Evolutionary conservation across 2,329 filamentous ascomycete species (phyloP), one percentile per base, ranked within the genome.

Genomic region (Parafenestella ontariensis): DNA sequence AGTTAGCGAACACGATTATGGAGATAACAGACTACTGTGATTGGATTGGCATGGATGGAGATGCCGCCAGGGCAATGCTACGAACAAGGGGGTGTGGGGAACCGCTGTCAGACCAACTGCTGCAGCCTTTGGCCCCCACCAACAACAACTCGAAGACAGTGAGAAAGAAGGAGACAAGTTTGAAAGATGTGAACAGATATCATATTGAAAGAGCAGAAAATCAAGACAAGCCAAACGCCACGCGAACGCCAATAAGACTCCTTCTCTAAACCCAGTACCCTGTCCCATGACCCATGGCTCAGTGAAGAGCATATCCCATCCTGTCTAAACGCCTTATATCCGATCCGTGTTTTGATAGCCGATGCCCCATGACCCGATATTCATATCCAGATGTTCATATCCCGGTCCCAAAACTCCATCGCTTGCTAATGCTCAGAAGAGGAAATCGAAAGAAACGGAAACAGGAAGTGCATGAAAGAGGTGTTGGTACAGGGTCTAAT

Each of bases 271-370:
- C 23, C 17, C 33, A 11, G 28, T 52, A 52, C 33, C 41, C 52
- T 46, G 5, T 18, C 41, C 48, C n/a, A n/a, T 40, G 57, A 37
- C 40, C 40, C 39, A 37, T 48, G 37, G 54, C 55, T 56, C 58
- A 58, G 24, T 55, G 58, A 61, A 62, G 60, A 62, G 60, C 52
- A 49, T 58, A 33, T 49, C 37, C 52, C 24, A 15, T 34, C 40
- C 24, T 43, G 43, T 51, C 47, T 44, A 34, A n/a, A 40, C 46
- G 31, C 41, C 23, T 21, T 15, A 28, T 29, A 26, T n/a, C 23
- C 26, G 10, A 6, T 36, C 33, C 33, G 4, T 43, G 24, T 28
- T 43, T 43, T 43, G n/a, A 31, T 43, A 26, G 7, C 44, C 39
- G 23, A 43, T 42, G 49, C n/a, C n/a, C n/a, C n/a, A n/a, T 17